These are phyloP conservation scores for Pseudozyma tsukubaensis DNA, from an alignment of 1,284 basidiomycete genomes.

Conservation along the genomic window DNA sequence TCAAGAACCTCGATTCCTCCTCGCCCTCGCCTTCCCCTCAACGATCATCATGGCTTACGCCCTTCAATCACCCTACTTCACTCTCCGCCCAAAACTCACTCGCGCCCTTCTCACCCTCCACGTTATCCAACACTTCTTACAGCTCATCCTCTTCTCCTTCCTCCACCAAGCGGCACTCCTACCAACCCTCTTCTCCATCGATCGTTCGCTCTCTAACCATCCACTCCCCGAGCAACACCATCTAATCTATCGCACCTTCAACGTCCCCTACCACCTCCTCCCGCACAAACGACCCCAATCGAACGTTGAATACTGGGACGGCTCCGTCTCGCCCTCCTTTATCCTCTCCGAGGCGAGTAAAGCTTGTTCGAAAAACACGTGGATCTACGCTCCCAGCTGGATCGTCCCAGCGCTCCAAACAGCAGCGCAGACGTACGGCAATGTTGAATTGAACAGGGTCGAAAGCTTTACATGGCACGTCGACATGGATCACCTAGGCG, in stretches of 20 bases:
- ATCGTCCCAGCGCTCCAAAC: background rate
- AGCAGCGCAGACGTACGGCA: background rate
- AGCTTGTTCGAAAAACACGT: conserved; percentile 7
- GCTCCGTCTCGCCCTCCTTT: background rate
- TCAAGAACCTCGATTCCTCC: conserved; percentile 69
- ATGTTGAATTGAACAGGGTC: background rate
- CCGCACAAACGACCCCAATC: conserved; percentile 10
- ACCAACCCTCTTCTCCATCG: conserved; percentile 38
- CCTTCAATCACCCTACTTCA: conserved; percentile 22
- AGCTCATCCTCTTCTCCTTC: conserved; percentile 45
- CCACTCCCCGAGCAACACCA: conserved; percentile 20
- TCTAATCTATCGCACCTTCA: conserved; percentile 46
- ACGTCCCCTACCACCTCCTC: conserved; percentile 39
- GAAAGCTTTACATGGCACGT: conserved; percentile 16
- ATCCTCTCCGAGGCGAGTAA: conserved; percentile 1
- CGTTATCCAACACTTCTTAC: conserved; percentile 35
- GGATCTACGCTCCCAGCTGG: conserved; percentile 30
- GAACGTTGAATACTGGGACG: conserved; percentile 14
- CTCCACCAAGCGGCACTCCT: conserved; percentile 51
- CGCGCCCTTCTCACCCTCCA: conserved; percentile 16
- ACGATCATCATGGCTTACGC: conserved; percentile 37
- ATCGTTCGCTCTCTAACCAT: conserved; percentile 12
- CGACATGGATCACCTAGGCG: conserved; percentile 45
- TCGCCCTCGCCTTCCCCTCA: conserved; percentile 64
- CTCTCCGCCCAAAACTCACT: conserved; percentile 16